Evolutionary conservation across 805 yeast species (phyloP), one percentile per base, ranked within the genome.

Genomic region (Komagataella populi): DNA sequence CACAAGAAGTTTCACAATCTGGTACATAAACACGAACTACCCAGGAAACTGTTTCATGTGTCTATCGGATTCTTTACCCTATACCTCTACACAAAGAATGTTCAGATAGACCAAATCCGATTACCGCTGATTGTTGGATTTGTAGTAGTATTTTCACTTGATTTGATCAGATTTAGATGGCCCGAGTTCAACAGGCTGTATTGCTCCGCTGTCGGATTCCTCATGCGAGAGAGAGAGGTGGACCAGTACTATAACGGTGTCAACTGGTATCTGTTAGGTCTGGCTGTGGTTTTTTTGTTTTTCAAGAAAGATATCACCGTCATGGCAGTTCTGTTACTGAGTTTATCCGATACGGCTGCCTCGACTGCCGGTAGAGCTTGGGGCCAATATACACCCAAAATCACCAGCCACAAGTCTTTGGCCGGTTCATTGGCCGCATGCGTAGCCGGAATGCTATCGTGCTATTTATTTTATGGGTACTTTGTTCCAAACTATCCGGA

Each of bases 261-360:
- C 7, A 74, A 88, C 49, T 93, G 89, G 85, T 93, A 88, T 63
- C 69, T 89, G 44, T 70, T 85, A 1, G 99, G 99, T 4, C 69
- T 88, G 48, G 69, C 80, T 23, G 68, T 87, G 55, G 87, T 89
- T 7, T 86, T 89, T 60, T 55, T 73, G 1, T 65, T 80, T 20
- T 83, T 80, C 59, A 81, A 91, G 12, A 87, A 88, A 67, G 99
- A 93, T 60, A 81, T 93, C 49, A 73, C 83, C 0, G 70, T 90
- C 23, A 73, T 88, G 70, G 73, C 95, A 20, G 80, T 89, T 3
- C 72, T 89, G 56, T 70, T 91, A 49, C 75, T 93, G 55, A 86
- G 96, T 61, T 93, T 98, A 98, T 89, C 96, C 4, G 99, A 93
- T 63, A 88, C 98, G 7, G 91, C 97, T 2, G 99, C 99, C 2